Evolutionary conservation across 495 filamentous ascomycete genomes (phyloP), one percentile per base, ranked within the genome.

Genomic region (Tuber calosporum): DNA sequence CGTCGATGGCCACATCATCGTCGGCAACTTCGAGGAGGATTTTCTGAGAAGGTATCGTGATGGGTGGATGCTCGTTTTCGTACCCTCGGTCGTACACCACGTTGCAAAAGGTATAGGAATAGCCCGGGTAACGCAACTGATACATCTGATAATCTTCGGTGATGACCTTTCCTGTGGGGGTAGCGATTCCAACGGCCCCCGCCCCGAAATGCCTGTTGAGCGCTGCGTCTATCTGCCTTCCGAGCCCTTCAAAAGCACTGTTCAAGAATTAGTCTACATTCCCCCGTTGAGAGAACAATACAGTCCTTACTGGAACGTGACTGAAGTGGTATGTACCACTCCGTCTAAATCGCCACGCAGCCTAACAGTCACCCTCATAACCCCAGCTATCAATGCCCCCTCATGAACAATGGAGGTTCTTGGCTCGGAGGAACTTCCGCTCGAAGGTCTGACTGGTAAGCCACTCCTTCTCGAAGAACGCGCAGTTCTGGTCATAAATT

Each of bases 111-210:
- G 76, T 68, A 34, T 75, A 70, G 36, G 74, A 73, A 26, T 69
- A 62, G 8, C 76, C 76, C 1, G 68, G 76, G 42, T 73, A 78
- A 19, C 70, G 68, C 15, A 78, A 71, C 34, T 77, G 76, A 17
- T 78, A 77, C 17, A 78, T 77, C 30, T 78, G 76, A 71, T 75
- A 78, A 45, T 78, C 76, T 26, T 78, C 75, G 36, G 70, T 74
- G 20, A 78, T 77, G 8, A 78, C 58, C 66, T 69, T 78, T 30
- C 76, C 76, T 1, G 70, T 71, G 7, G 76, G 76, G 13, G 76
- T 73, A 7, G 75, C 76, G 17, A 78, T 78, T 8, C 76, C 76
- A 42, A 78, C 68, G 37, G 76, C 76, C 5, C 76, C 76, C 68
- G 70, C 77, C 38, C 76, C 76, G 62, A 78, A 78, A 40, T 78